Evolutionary conservation across 805 yeast genomes (phyloP).

Genomic region (Saturnispora gosingensis): DNA sequence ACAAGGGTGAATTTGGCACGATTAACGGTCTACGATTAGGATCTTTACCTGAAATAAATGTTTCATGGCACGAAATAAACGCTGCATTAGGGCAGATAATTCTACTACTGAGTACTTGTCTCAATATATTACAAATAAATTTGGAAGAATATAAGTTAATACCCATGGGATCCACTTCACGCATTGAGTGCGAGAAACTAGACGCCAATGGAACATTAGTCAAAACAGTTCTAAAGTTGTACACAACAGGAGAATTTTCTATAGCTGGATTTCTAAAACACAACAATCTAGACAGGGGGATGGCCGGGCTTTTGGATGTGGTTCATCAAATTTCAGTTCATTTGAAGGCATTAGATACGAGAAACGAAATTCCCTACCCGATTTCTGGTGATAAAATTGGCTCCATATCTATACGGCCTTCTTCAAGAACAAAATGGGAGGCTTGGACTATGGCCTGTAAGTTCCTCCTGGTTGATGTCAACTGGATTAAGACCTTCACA

Average conservation of each 20-base stretch:
- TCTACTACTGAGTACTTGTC: constrained; percentile 55
- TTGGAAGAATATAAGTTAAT: constrained; percentile 53
- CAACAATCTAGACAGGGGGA: constrained; percentile 68
- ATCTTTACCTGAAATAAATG: constrained; percentile 42
- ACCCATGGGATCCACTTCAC: constrained; percentile 81
- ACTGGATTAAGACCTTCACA: constrained; percentile 78
- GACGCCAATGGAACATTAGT: constrained; percentile 24
- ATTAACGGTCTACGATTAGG: constrained; percentile 86
- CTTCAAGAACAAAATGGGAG: constrained; percentile 51
- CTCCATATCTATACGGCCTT: constrained; percentile 62
- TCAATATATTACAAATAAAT: constrained; percentile 44
- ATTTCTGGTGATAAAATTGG: constrained; percentile 70
- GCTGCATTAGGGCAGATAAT: constrained; percentile 86
- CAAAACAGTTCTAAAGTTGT: constrained; percentile 43
- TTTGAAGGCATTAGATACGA: constrained; percentile 38
- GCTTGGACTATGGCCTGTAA: constrained; percentile 91
- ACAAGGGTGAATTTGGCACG: constrained; percentile 77
- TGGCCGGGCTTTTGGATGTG: constrained; percentile 68
- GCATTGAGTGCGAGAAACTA: constrained; percentile 47
- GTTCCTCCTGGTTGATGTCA: constrained; percentile 65
- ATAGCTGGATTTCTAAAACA: constrained; percentile 63
- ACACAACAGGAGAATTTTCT: constrained; percentile 64
- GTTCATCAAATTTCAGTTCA: constrained; percentile 41
- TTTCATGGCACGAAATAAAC: constrained; percentile 86
- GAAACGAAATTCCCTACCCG: constrained; percentile 62